Base-by-base conservation (phyloP, 164 flowering plant species). In the Cinnamomum chago region DNA sequence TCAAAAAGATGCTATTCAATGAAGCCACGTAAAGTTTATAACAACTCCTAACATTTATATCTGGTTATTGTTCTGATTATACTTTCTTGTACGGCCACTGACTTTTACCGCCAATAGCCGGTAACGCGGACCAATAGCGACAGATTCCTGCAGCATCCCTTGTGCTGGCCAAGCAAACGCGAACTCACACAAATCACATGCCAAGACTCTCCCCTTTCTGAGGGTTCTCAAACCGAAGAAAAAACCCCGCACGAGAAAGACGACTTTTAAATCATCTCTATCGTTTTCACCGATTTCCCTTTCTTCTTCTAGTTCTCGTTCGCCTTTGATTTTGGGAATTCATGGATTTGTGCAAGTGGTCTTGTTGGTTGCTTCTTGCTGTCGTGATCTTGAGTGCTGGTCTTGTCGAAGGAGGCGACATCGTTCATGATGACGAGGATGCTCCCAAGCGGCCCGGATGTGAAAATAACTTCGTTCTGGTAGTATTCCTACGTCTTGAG, bases 401-500 rank as follows among this genome's bases (percentile, higher is more conserved):
- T 68, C 25, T 68, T 20, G 91, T 85, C 6, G 60, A 62, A 18
- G 90, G 90, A 5, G 94, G 98, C 25, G 98, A 95, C 72, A 95
- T 91, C 30, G 94, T 90, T 33, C 97, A 91, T 69, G 86, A 88
- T 7, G 98, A 94, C 71, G 88, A 87, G 62, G 73, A 27, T 22
- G 88, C 93, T 73, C 98, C 98, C 18, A 92, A 92, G 82, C 89
- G 86, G 82, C 95, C 97, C 27, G 98, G 98, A 9, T 95, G 98
- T 73, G 89, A 84, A 75, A 95, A 95, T 76, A 86, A 89, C 79
- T 95, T 95, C 68, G 91, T 95, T 52, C 73, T 95, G 93, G 98
- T 95, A 85, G 79, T 70, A 27, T 14, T 65, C 50, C 24, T 20
- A 47, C 23, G 50, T 27, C 10, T 68, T 68, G 20, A 30, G 35